A percentile compares a stretch with the other conserved stretches of the same genome.
These are phyloP conservation scores for Pythium grandisporangium DNA, from an alignment of 352 stramenopile genomes.

Conservation along the genomic window DNA sequence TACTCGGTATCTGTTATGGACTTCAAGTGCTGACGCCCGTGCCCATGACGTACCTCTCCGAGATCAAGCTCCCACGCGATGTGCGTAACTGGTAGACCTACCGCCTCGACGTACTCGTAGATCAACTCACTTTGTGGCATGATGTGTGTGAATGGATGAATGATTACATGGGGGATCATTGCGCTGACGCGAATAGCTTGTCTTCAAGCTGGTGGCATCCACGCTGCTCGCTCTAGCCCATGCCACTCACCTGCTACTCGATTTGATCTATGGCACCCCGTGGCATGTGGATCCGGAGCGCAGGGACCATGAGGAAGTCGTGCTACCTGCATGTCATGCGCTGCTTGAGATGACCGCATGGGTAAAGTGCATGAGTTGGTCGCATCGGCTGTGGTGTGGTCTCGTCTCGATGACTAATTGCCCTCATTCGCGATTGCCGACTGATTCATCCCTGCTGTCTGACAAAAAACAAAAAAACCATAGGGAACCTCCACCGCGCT, in stretches of 20 bases:
- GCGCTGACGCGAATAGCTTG: constrained; percentile 55
- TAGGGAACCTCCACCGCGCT: constrained; percentile 9
- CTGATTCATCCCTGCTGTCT: no score
- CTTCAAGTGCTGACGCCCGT: constrained; percentile 36
- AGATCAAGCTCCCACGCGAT: constrained; percentile 66
- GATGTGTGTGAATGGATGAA: neutral
- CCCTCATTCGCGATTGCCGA: no score
- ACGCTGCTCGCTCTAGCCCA: constrained; percentile 36
- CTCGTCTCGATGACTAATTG: no score
- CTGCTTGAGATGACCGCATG: constrained; percentile 53
- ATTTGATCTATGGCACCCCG: constrained; percentile 24
- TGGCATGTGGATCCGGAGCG: no score
- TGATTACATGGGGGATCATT: no score
- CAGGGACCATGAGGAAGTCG: no score
- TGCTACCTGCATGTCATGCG: constrained; percentile 15
- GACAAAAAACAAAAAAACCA: no score
- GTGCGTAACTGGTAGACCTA: constrained; percentile 23
- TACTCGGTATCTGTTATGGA: constrained; percentile 42
- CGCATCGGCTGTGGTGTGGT: no score
- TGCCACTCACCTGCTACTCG: constrained; percentile 31
- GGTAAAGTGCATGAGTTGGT: constrained; percentile 16
- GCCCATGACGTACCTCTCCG: constrained; percentile 69
- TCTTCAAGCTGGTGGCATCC: constrained; percentile 43
- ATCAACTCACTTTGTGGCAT: no score
- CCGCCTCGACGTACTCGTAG: no score